Percentiles rank a stretch among this genome's conserved stretches.
phyloP scores from a whole-genome alignment of 2,329 filamentous ascomycete genomes.

The Penicillium aurantiogriseum region DNA sequence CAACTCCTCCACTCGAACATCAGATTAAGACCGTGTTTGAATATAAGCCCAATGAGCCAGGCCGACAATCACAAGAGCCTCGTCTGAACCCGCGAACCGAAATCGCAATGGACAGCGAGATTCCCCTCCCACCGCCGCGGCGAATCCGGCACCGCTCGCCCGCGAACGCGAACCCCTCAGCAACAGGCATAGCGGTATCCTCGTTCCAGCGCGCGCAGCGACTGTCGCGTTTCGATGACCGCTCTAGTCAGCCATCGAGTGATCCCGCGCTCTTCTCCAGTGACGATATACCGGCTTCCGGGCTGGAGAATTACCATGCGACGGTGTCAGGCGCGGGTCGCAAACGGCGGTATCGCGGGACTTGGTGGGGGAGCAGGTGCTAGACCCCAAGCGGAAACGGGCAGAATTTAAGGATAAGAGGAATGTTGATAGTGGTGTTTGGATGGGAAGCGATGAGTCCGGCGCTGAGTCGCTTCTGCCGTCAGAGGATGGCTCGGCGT shows the following conservation, averaged over 20 bases:
- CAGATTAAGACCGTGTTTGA: background rate
- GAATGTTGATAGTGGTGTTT: conserved; percentile 48
- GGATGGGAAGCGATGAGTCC: conserved; percentile 49
- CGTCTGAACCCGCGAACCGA: background rate
- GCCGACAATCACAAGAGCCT: background rate
- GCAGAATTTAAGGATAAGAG: conserved; percentile 46
- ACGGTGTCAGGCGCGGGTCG: conserved; percentile 23
- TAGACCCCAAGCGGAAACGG: conserved; percentile 39
- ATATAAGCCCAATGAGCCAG: conserved; percentile 1
- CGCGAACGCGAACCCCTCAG: conserved; percentile 14
- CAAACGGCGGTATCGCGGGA: conserved; percentile 46
- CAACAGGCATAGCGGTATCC: conserved; percentile 15
- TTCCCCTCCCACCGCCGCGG: conserved; percentile 40
- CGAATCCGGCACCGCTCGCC: conserved; percentile 38
- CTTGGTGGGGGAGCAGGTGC: conserved; percentile 45
- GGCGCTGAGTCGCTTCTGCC: conserved; percentile 33
- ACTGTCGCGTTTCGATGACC: conserved; percentile 35
- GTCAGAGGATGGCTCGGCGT: conserved; percentile 36
- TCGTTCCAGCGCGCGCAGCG: conserved; percentile 28
- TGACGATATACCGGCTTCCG: conserved; percentile 47
- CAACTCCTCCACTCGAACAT: conserved; percentile 1
- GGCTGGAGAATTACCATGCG: conserved; percentile 45
- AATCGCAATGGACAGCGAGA: conserved; percentile 38
- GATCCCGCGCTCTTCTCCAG: conserved; percentile 50
- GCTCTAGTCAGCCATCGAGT: conserved; percentile 41